phyloP scores from a whole-genome alignment of 352 stramenopile species.

The Globisporangium orthogonon region DNA sequence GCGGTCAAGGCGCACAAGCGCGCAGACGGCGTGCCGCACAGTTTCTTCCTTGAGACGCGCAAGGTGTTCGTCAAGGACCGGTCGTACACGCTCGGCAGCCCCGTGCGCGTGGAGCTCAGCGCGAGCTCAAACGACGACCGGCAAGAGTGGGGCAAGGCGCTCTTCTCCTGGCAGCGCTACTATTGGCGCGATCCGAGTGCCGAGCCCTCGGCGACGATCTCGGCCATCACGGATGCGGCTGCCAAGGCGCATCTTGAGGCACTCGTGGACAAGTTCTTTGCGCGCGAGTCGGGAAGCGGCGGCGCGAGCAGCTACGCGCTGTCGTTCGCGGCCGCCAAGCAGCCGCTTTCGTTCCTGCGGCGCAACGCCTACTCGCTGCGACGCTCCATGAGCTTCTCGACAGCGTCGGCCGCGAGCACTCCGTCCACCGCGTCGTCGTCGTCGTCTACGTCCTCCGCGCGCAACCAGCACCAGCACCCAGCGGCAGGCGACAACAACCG shows the following conservation, averaged over 20 bases:
- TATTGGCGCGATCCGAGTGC: constrained; percentile 70
- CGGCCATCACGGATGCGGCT: constrained; percentile 10
- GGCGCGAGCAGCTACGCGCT: constrained; percentile 19
- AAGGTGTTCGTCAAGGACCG: constrained; percentile 84
- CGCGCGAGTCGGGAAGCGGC: constrained; percentile 11
- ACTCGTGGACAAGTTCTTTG: constrained; percentile 33
- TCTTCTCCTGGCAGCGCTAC: constrained; percentile 86
- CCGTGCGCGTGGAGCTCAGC: constrained; percentile 62
- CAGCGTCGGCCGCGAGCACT: constrained; percentile 31
- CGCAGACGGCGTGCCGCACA: constrained; percentile 54
- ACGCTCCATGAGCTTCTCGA: constrained; percentile 53
- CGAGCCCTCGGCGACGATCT: constrained; percentile 3
- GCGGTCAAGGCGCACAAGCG: constrained; percentile 76
- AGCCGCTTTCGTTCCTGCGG: constrained; percentile 62
- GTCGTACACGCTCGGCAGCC: constrained; percentile 67
- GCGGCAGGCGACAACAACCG: constrained; percentile 15
- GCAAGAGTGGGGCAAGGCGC: constrained; percentile 75
- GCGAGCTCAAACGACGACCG: constrained; percentile 55
- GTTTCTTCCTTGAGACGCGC: constrained; percentile 78
- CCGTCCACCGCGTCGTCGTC: constrained; percentile 28
- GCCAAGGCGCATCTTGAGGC: constrained; percentile 41
- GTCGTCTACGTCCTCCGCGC: constrained; percentile 20
- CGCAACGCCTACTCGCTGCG: constrained; percentile 62
- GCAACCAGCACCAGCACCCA: constrained; percentile 4
- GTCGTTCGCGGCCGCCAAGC: constrained; percentile 56